Conservation (phyloP, 805 yeast species). For the Wickerhamiella sorbophila region DNA sequence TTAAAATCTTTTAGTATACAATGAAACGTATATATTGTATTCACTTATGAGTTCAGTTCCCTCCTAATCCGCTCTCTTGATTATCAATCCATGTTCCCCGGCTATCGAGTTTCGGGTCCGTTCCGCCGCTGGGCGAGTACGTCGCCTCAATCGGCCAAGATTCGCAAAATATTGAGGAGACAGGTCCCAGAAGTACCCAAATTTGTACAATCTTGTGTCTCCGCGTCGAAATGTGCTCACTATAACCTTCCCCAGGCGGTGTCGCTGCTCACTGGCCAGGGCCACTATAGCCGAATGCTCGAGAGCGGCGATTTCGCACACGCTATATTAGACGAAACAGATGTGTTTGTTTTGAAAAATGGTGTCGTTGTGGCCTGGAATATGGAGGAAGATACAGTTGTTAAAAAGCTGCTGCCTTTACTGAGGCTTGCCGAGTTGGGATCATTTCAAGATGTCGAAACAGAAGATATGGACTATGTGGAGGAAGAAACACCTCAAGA, state of each 20-base stretch:
- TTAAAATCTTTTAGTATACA: too few relatives aligned
- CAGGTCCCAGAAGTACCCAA: slow-evolving; percentile 9
- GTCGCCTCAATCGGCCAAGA: slow-evolving; percentile 14
- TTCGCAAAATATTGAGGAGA: slow-evolving; percentile 11
- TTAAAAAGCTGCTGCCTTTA: slow-evolving; percentile 30
- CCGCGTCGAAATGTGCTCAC: slow-evolving; percentile 58
- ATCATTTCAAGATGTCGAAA: slow-evolving; percentile 40
- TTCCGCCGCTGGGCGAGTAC: slow-evolving; percentile 5
- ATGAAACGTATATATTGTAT: too few relatives aligned
- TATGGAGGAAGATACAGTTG: slow-evolving; percentile 41
- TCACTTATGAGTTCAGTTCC: neutral
- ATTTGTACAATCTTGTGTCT: slow-evolving; percentile 35
- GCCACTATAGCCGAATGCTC: slow-evolving; percentile 28
- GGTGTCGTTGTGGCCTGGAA: slow-evolving; percentile 86
- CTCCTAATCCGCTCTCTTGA: neutral
- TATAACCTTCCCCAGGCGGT: slow-evolving; percentile 43
- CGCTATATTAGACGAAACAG: slow-evolving; percentile 33
- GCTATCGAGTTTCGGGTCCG: neutral
- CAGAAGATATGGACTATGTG: slow-evolving; percentile 77
- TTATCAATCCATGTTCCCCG: neutral
- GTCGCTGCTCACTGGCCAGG: slow-evolving; percentile 27
- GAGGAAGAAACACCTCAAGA: slow-evolving; percentile 27
- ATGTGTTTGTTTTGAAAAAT: slow-evolving; percentile 53
- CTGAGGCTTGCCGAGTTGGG: slow-evolving; percentile 36
- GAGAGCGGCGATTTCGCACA: slow-evolving; percentile 58